These are phyloP conservation scores for Lasiodiplodia theobromae DNA, from an alignment of 2,329 filamentous ascomycete species.

Conservation along the genomic window DNA sequence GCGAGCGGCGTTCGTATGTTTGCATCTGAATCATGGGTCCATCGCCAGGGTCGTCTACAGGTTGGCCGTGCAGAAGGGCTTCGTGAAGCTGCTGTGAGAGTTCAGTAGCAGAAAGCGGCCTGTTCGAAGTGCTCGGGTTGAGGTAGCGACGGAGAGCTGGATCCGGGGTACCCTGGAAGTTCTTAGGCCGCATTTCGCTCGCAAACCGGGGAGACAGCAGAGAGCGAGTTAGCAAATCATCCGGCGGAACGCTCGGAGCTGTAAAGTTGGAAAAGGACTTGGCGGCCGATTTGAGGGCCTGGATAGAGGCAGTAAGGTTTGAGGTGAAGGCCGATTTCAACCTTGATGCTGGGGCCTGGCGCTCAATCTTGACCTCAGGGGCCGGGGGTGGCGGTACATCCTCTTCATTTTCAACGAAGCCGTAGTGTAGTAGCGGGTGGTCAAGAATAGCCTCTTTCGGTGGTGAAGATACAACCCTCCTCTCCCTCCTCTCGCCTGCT, in stretches of 20 bases:
- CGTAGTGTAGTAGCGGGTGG: conserved; percentile 62
- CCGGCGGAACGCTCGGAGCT: conserved; percentile 59
- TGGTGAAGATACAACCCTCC: conserved; percentile 56
- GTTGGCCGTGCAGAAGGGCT: conserved; percentile 37
- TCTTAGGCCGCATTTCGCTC: conserved; percentile 66
- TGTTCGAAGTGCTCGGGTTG: conserved; percentile 57
- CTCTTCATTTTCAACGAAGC: conserved; percentile 40
- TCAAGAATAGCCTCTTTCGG: conserved; percentile 60
- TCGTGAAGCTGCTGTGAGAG: conserved; percentile 50
- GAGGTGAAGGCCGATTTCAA: conserved; percentile 63
- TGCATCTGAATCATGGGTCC: conserved; percentile 69
- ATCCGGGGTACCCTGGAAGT: conserved; percentile 61
- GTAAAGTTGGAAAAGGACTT: conserved; percentile 68
- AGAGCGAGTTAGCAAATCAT: conserved; percentile 67
- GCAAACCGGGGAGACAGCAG: conserved; percentile 65
- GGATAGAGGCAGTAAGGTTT: conserved; percentile 68
- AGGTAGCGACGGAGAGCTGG: conserved; percentile 66
- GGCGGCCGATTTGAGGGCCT: conserved; percentile 67
- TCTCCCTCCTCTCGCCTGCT: conserved; percentile 51
- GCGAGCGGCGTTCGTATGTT: conserved; percentile 59
- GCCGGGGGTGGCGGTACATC: conserved; percentile 43
- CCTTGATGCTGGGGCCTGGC: conserved; percentile 37
- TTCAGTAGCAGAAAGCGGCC: conserved; percentile 45
- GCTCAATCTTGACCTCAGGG: conserved; percentile 33
- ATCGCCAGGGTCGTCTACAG: conserved; percentile 42